A percentile compares a stretch with the other conserved stretches of the same genome.
phyloP scores from a whole-genome alignment of 2,329 filamentous ascomycete species.

The Paracorniculantispora psalliotae region DNA sequence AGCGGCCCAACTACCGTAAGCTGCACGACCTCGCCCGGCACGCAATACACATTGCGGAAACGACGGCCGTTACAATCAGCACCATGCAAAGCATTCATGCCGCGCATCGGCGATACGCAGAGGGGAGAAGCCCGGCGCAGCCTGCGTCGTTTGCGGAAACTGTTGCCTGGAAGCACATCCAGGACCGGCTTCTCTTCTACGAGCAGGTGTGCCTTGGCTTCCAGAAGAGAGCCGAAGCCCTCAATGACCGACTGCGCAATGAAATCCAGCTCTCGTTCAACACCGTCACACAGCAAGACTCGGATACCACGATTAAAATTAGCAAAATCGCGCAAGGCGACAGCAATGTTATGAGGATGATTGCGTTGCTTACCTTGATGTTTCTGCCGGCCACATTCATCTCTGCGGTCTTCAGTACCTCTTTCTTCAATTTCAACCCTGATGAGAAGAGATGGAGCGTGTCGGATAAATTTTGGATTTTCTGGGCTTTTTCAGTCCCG shows the following conservation, averaged over 20 bases:
- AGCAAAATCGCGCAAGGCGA: conserved; percentile 37
- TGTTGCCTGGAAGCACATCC: conserved; percentile 19
- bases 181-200: conserved; percentile 28
- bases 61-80: conserved; percentile 30
- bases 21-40: conserved; percentile 41
- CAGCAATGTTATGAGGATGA: conserved; percentile 46
- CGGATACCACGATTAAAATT: conserved; percentile 34
- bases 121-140: neutral
- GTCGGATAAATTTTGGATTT: conserved; percentile 31
- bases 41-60: conserved; percentile 40
- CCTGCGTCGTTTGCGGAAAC: conserved; percentile 11
- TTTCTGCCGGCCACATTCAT: conserved; percentile 51
- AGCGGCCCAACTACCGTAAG: conserved; percentile 27
- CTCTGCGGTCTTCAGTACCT: conserved; percentile 42
- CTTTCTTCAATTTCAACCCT: conserved; percentile 34
- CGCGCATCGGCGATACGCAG: conserved; percentile 22
- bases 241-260: conserved; percentile 44
- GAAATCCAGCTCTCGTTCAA: conserved; percentile 51
- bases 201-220: conserved; percentile 31
- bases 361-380: conserved; percentile 42
- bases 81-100: conserved; percentile 28
- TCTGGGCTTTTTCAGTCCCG: neutral
- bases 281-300: conserved; percentile 37
- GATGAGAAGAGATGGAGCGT: conserved; percentile 20
- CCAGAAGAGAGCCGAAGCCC: conserved; percentile 32